Conservation (phyloP, 495 filamentous ascomycete species). For the Podospora comata region DNA sequence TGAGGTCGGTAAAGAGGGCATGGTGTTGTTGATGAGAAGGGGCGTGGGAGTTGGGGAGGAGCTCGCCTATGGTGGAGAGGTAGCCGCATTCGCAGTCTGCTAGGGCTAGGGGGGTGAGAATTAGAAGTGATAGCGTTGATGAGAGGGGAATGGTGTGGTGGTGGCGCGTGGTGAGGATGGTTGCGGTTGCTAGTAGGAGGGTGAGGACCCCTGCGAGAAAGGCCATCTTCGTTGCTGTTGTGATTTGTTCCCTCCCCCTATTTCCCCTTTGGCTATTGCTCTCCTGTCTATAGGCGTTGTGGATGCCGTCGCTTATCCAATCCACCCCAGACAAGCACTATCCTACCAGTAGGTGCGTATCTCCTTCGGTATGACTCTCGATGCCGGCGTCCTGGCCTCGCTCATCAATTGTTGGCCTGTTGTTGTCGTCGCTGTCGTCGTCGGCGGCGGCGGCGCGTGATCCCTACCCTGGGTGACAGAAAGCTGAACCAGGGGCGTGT, state of each 20-base stretch:
- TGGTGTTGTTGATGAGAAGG: constrained; percentile 55
- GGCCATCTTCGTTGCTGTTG: neutral
- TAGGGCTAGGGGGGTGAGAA: constrained; percentile 12
- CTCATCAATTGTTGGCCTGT: neutral
- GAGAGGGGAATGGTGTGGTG: neutral
- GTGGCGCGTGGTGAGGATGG: neutral
- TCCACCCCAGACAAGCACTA: neutral
- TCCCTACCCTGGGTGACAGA: neutral
- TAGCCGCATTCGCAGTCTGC: constrained; percentile 75
- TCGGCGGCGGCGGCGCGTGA: neutral
- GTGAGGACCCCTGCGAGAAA: neutral
- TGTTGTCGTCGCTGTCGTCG: too few species aligned
- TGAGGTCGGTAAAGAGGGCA: constrained; percentile 59
- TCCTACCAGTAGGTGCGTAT: neutral
- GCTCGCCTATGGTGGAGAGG: constrained; percentile 30
- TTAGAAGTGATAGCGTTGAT: constrained; percentile 15
- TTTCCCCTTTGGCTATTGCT: neutral
- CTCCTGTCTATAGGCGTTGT: neutral
- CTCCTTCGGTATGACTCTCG: neutral
- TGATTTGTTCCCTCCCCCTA: neutral
- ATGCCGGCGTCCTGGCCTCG: neutral
- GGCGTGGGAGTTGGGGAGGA: constrained; percentile 41
- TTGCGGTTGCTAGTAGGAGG: neutral
- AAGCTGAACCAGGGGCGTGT: neutral
- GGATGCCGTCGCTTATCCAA: neutral